Evolutionary conservation across 2,329 filamentous ascomycete genomes (phyloP).

Genomic region (Polychaeton citri): DNA sequence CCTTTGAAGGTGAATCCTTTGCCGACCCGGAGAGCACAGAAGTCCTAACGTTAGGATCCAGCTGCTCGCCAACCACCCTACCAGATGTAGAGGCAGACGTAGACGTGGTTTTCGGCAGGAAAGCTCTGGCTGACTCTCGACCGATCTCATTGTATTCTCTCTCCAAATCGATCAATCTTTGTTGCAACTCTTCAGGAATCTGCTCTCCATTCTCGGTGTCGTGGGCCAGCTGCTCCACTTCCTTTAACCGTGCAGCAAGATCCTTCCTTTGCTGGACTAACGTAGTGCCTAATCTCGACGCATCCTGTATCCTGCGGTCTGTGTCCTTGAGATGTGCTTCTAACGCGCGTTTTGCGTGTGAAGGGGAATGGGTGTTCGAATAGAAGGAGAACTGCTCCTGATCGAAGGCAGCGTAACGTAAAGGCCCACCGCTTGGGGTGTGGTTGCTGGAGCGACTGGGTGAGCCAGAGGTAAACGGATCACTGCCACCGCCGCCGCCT

Average conservation of each 20-base stretch:
- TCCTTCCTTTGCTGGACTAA: slow-evolving; percentile 79
- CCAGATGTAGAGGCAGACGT: slow-evolving; percentile 6
- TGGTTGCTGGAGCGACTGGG: slow-evolving; percentile 17
- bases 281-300: slow-evolving; percentile 75
- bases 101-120: slow-evolving; percentile 66
- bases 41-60: slow-evolving; percentile 16
- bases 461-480: slow-evolving; percentile 31
- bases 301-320: slow-evolving; percentile 79
- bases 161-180: slow-evolving; percentile 75
- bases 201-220: slow-evolving; percentile 53
- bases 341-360: slow-evolving; percentile 75
- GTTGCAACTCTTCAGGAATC: slow-evolving; percentile 67
- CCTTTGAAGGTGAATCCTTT: slow-evolving; percentile 75
- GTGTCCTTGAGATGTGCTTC: slow-evolving; percentile 89
- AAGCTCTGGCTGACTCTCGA: slow-evolving; percentile 74
- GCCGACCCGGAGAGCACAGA: slow-evolving; percentile 64
- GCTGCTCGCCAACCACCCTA: slow-evolving; percentile 10
- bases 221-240: slow-evolving; percentile 56
- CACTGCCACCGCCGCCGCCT: slow-evolving; percentile 25
- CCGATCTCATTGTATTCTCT: slow-evolving; percentile 92
- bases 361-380: slow-evolving; percentile 56
- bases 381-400: slow-evolving; percentile 61
- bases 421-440: slow-evolving; percentile 23
- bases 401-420: slow-evolving; percentile 76
- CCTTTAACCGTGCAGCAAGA: slow-evolving; percentile 65